Evolutionary conservation across 306 rosid genomes (phyloP), one percentile per base, ranked within the genome.

Genomic region (Clitoria ternatea): DNA sequence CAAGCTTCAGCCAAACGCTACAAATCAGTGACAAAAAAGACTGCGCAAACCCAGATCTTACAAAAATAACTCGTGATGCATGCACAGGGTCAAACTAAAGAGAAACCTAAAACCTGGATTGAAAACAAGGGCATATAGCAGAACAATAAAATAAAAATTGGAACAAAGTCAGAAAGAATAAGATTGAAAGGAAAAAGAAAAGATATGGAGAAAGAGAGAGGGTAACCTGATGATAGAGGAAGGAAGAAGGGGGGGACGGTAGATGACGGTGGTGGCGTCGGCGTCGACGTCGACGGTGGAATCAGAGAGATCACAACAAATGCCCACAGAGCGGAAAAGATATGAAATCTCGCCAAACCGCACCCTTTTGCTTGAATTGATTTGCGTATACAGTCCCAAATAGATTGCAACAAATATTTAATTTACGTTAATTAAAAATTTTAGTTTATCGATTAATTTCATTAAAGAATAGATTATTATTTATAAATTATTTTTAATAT

Each of bases 221-320:
- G 22, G 36, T 15, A 53, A 80, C 77, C 77, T 75, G 61, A 72
- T 18, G 1, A 35, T 20, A 48, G 77, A 63, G 42, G 33, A 12
- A 9, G 37, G 35, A 47, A 30, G 35, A 10, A 27, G 22, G 6
- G 24, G 2, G 13, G n/a, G 35, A 10, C 13, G 33, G 54, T 64
- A 32, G 54, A 52, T 44, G 35, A 37, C 37, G 54, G 47, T 33
- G 49, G 48, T 30, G 70, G 47, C 5, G 42, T 7, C 39, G 70
- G 47, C 5, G 42, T 7, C 33, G 56, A n/a, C 7, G 69, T 6
- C 1, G 30, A 5, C 18, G 66, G 72, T 56, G 47, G 27, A 42
- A 70, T 40, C 14, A 40, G 66, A 37, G 62, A n/a, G 45, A n/a
- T n/a, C 24, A 45, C 13, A 40, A 30, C 4, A 17, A 10, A 35